Conservation (phyloP, 345 rosid genomes). For the Citrus unshiu region DNA sequence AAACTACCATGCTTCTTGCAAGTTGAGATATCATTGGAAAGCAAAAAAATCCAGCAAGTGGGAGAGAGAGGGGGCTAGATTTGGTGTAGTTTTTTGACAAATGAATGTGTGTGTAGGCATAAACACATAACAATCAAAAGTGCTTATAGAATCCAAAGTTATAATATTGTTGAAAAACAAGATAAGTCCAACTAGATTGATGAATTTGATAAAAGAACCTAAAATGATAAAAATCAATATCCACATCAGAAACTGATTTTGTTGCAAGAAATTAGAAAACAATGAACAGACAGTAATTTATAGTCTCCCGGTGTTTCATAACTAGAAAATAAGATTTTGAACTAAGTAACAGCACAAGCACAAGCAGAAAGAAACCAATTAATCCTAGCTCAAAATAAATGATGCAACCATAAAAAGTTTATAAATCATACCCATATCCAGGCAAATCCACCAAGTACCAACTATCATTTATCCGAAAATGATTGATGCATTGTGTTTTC, state of each 20-base stretch:
- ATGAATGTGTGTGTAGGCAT: neutral
- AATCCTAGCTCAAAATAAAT: neutral
- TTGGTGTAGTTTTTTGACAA: neutral
- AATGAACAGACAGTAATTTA: neutral
- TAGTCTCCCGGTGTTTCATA: neutral
- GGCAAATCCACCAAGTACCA: slow-evolving; percentile 99
- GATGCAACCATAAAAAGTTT: neutral
- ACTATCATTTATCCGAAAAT: slow-evolving; percentile 79
- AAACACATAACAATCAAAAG: neutral
- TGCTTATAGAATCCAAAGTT: neutral
- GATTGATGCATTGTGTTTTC: slow-evolving; percentile 97
- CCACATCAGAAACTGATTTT: neutral
- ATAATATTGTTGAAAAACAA: neutral
- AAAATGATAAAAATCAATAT: neutral
- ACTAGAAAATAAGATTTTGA: neutral
- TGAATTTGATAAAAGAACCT: neutral
- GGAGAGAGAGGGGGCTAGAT: neutral
- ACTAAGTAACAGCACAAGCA: neutral
- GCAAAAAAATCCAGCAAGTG: neutral
- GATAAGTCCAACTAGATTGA: neutral
- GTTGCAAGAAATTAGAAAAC: neutral
- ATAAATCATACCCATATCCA: slow-evolving; percentile 82
- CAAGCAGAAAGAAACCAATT: neutral
- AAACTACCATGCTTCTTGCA: neutral
- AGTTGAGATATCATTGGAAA: neutral